Base-by-base conservation (phyloP, 495 filamentous ascomycete species). In the Sordaria brevicollis region DNA sequence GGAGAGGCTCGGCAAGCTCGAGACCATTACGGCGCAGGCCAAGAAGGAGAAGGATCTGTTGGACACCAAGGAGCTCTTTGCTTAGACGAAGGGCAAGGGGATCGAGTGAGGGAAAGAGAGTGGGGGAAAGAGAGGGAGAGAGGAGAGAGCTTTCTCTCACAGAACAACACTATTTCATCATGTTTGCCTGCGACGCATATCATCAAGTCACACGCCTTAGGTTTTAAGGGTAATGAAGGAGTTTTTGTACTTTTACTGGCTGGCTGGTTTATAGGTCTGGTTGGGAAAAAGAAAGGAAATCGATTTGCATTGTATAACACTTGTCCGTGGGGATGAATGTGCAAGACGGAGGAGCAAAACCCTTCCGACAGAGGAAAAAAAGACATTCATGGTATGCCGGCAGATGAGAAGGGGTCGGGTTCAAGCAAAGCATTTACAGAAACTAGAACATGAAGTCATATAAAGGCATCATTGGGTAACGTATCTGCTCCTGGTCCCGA, bases 61-160 rank as follows among this genome's bases (percentile, higher is more conserved):
- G 78, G 95, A 97, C 81, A 90, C 90, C 70, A 86, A 86, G 70
- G 85, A 90, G 71, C 80, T 99, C 57, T 99, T 97, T 84, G 89
- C 89, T 78, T 97, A 78, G 82, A 67, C n/a, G 25, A 35, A 41
- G 11, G 35, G 39, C n/a, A 68, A 49, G 21, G 21, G 15, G 39
- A 31, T 36, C 41, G 34, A 49, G 29, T 15, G 43, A 25, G 21
- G 9, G 15, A 19, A 4, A 29, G 38, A 68, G 38, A 35, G 65
- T 29, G n/a, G n/a, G n/a, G n/a, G n/a, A n/a, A n/a, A n/a, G n/a
- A n/a, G n/a, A n/a, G n/a, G n/a, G 49, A 62, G 11, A 62, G 49
- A 62, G 49, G n/a, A 5, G 49, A 31, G 49, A 17, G 25, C 49
- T 13, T 25, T 54, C 17, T 31, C 13, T n/a, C n/a, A n/a, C n/a